Evolutionary conservation across 129 eudicot species (phyloP).

Genomic region (Saussurea involucrata): DNA sequence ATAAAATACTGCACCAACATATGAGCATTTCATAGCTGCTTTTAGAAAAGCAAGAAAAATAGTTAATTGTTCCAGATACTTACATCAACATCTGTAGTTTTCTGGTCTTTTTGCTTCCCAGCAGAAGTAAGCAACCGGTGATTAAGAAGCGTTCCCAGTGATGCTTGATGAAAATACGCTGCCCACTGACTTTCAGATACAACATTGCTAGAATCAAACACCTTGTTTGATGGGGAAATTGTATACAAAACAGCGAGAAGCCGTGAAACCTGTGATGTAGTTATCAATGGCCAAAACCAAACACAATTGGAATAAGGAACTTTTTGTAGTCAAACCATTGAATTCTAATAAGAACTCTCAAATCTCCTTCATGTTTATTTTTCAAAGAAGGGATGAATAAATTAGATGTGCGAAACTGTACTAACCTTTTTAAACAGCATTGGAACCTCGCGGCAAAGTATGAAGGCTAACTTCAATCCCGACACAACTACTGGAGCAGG

Average conservation of each 20-base stretch:
- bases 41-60: neutral
- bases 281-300: neutral
- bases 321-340: constrained; percentile 7
- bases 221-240: constrained; percentile 37
- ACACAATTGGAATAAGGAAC: neutral
- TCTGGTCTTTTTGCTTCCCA: constrained; percentile 32
- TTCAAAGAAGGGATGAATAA: neutral
- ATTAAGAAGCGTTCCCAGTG: constrained; percentile 70
- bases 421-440: constrained; percentile 70
- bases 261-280: constrained; percentile 65
- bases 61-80: neutral
- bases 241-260: constrained; percentile 68
- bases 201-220: constrained; percentile 27
- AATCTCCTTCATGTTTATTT: neutral
- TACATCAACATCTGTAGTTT: constrained; percentile 44
- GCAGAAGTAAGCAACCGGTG: constrained; percentile 43
- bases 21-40: constrained; percentile 1
- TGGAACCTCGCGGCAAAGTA: constrained; percentile 74
- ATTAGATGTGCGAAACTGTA: neutral
- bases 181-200: constrained; percentile 74
- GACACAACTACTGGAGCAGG: constrained; percentile 41
- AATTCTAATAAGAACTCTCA: neutral
- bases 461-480: constrained; percentile 62
- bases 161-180: constrained; percentile 86
- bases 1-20: constrained; percentile 6